Evolutionary conservation across 257 asterid genomes (phyloP).

Genomic region (Cynanchum wilfordii): DNA sequence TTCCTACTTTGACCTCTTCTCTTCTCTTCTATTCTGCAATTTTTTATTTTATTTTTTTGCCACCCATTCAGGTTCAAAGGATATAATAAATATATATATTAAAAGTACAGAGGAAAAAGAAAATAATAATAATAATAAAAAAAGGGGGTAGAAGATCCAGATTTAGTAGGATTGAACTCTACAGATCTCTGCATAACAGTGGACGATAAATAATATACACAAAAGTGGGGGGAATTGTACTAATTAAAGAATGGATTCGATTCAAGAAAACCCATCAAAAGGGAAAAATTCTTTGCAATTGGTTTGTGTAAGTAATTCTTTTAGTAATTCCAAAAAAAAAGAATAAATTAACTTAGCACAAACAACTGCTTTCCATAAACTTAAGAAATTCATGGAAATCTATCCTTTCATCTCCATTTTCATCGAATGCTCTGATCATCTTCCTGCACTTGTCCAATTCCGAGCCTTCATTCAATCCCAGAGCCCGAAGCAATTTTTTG

Average conservation of each 20-base stretch:
- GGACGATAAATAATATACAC: background rate
- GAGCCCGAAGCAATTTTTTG: conserved; percentile 42
- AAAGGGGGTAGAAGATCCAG: background rate
- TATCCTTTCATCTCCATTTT: conserved; percentile 57
- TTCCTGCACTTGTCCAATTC: conserved; percentile 49
- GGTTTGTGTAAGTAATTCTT: background rate
- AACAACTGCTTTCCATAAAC: conserved; percentile 17
- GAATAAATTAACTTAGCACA: background rate
- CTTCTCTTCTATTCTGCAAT: too few relatives aligned
- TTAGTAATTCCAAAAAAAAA: background rate
- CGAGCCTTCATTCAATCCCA: conserved; percentile 55
- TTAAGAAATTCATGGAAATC: conserved; percentile 57
- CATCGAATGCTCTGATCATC: conserved; percentile 63
- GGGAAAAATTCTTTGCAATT: background rate
- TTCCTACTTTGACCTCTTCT: too few relatives aligned
- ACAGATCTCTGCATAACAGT: background rate
- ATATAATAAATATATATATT: too few relatives aligned
- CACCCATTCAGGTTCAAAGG: too few relatives aligned
- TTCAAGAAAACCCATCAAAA: background rate
- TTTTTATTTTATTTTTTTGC: too few relatives aligned
- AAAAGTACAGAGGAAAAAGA: background rate
- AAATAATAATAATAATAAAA: too few relatives aligned
- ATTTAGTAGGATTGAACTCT: too few relatives aligned
- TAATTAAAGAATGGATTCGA: background rate
- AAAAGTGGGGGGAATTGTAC: background rate